Base-by-base conservation (phyloP, 768 basidiomycete genomes). In the Lepiota brunneoincarnata region DNA sequence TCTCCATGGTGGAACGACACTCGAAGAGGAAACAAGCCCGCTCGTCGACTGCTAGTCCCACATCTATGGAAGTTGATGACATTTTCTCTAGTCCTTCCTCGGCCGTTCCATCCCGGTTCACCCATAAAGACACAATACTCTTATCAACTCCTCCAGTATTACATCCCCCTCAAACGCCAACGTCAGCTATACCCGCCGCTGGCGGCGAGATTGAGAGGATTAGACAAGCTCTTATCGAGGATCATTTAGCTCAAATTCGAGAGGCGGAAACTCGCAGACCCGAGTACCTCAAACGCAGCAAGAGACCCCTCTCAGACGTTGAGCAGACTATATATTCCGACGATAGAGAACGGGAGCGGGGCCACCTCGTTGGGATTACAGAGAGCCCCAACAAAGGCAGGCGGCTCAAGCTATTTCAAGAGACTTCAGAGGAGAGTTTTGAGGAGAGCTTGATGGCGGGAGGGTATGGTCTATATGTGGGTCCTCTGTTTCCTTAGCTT, bases 371-470 rank as follows among this genome's bases (percentile, higher is more conserved):
- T 26, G 87, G 87, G 14, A 82, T 91, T 23, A 78, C 77, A 59
- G 83, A 86, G 58, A 89, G 82, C 60, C 88, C 89, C 0, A 67
- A 75, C 51, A 90, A 86, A 69, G 90, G 90, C 1, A 75, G 89
- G 53, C 75, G 88, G 47, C 71, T 91, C 34, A 84, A 82, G 59
- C 67, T 92, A 37, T 91, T 91, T 66, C 88, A 89, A 65, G 87
- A 89, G 69, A 90, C 88, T 0, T 87, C 86, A 3, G 87, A 89
- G 42, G 87, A 89, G 68, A 91, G 88, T 62, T 91, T 91, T 60
- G 89, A 91, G 62, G 89, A 91, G 69, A 87, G 87, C 60, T 66
- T 91, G 38, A 88, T 90, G 81, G 88, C 87, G 17, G 87, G 88
- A 26, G 89, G 89, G 6, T 91, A 91, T 67, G 87, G 84, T 1